Evolutionary conservation across 2,329 filamentous ascomycete genomes (phyloP).

Genomic region (Hypoxylon sp.): DNA sequence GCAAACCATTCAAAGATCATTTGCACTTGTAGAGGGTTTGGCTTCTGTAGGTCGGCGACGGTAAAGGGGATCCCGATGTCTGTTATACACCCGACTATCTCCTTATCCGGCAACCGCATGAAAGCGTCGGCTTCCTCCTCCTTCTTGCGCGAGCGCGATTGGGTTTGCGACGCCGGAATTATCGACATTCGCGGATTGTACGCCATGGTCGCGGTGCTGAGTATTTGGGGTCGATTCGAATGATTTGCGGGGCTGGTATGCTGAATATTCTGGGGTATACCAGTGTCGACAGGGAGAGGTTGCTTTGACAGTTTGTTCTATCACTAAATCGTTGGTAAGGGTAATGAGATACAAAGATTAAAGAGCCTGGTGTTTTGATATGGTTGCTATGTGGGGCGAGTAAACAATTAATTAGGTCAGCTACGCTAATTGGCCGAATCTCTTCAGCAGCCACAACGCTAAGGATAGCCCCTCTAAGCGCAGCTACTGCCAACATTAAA

Average conservation of each 20-base stretch:
- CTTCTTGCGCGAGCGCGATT: conserved; percentile 70
- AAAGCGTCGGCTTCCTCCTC: conserved; percentile 72
- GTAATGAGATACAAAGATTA: conserved; percentile 12
- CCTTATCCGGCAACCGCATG: conserved; percentile 75
- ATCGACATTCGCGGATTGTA: conserved; percentile 75
- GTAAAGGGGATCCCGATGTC: conserved; percentile 95
- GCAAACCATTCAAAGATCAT: conserved; percentile 99
- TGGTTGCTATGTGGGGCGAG: conserved; percentile 44
- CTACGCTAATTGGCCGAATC: conserved; percentile 26
- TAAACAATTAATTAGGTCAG: conserved; percentile 35
- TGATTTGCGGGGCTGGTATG: background rate
- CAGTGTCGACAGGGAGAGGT: conserved; percentile 6
- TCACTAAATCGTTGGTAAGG: background rate
- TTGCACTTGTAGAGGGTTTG: conserved; percentile 94
- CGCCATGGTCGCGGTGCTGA: conserved; percentile 61
- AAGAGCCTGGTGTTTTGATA: conserved; percentile 42
- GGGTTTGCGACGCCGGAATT: conserved; percentile 67
- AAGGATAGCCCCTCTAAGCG: too few species aligned
- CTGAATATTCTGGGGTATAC: background rate
- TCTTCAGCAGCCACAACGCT: too few species aligned
- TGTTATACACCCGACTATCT: conserved; percentile 97
- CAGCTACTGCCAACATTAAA: background rate
- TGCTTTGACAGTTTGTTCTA: conserved; percentile 18
- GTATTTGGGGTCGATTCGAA: conserved; percentile 4
- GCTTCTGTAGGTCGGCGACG: conserved; percentile 89